These are phyloP conservation scores for Cryptococcus sp. DNA, from an alignment of 1,284 basidiomycete species.

Conservation along the genomic window DNA sequence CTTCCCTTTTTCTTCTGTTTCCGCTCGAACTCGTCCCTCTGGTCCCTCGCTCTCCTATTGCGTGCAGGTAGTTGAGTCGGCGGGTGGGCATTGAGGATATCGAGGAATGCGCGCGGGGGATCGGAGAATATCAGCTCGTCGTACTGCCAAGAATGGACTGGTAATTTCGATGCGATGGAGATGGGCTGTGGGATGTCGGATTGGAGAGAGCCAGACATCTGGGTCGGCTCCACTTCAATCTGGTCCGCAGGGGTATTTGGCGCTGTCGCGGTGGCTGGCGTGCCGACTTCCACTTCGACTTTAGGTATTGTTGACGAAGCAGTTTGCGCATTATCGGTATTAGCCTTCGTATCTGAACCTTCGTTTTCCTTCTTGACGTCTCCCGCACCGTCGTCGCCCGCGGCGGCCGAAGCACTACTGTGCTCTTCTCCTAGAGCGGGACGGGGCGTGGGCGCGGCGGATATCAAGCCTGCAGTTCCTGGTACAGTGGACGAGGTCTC, in stretches of 20 bases:
- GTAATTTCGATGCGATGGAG: slow-evolving; percentile 40
- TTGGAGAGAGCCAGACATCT: not conserved
- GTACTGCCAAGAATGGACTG: slow-evolving; percentile 98
- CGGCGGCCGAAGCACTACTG: not conserved
- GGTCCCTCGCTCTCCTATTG: slow-evolving; percentile 55
- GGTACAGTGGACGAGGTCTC: slow-evolving; percentile 52
- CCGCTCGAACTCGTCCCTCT: slow-evolving; percentile 42
- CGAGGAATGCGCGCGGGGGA: slow-evolving; percentile 85
- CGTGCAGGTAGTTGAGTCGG: slow-evolving; percentile 76
- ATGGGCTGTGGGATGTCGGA: slow-evolving; percentile 10
- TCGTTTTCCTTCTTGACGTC: not conserved
- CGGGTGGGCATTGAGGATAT: slow-evolving; percentile 75
- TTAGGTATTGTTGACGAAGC: slow-evolving; percentile 1
- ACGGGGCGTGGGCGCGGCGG: slow-evolving; percentile 21
- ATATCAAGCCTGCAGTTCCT: slow-evolving; percentile 55
- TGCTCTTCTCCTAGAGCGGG: slow-evolving; percentile 16
- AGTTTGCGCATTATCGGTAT: not conserved
- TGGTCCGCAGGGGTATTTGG: slow-evolving; percentile 1
- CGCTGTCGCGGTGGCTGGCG: not conserved
- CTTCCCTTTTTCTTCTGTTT: slow-evolving; percentile 28
- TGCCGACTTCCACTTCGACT: not conserved
- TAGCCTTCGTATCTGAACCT: too few relatives aligned
- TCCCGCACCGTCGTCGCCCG: not conserved
- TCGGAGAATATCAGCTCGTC: slow-evolving; percentile 97
- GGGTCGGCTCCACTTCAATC: slow-evolving; percentile 2